Base-by-base conservation (phyloP, 2,329 filamentous ascomycete genomes). In the Trichoderma citrinoviride region DNA sequence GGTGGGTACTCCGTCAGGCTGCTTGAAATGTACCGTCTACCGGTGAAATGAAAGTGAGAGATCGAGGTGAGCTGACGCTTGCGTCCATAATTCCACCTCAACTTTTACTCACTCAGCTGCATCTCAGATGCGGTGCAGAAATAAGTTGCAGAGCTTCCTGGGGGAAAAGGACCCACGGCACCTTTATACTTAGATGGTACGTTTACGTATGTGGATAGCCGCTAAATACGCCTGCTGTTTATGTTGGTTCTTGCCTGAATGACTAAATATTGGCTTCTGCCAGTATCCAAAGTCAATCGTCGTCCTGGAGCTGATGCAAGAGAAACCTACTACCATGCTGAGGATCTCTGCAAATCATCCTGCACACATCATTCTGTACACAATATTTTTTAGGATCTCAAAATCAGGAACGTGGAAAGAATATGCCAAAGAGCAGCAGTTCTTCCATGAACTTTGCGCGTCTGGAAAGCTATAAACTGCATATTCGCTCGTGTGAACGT, bases 121-220 rank as follows among this genome's bases (percentile, higher is more conserved):
- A n/a, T 29, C 29, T 52, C 12, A 65, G 27, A 47, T 23, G 23
- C 46, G 27, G 40, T 55, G 62, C 29, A 52, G 29, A 29, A 53
- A 10, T 53, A 25, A 40, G n/a, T 37, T 40, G 17, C n/a, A 29
- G 47, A n/a, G 14, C 29, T 47, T 33, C 19, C 41, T 5, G 19
- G 1, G 21, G n/a, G 41, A n/a, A 25, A 53, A 41, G 8, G 55
- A n/a, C 52, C 52, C 52, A 41, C 52, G 52, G 29, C 52, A 25
- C 52, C 52, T n/a, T n/a, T n/a, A n/a, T n/a, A 43, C 41, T 55
- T 55, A 55, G 15, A 50, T 50, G n/a, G n/a, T n/a, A n/a, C n/a
- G 27, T 17, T 23, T 41, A 55, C 46, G 14, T 41, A n/a, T 21
- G 49, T n/a, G 52, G 19, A n/a, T 41, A 55, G 41, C 33, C 33